Conservation (phyloP, 805 yeast genomes). For the Saturnispora dispora region DNA sequence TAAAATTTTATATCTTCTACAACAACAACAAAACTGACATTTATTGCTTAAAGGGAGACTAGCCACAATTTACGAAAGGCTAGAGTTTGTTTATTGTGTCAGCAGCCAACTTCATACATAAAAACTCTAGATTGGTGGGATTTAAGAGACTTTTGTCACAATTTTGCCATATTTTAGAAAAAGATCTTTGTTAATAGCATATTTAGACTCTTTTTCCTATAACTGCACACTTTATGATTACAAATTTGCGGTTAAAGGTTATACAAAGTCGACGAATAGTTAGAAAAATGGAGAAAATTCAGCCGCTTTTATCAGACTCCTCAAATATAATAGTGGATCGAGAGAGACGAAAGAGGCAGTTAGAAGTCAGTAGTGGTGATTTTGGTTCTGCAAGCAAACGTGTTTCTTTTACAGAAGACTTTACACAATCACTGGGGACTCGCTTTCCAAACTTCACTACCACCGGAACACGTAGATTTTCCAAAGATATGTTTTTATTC, state of each 20-base stretch:
- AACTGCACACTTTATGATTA: not conserved
- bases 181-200: not conserved
- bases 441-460: slow-evolving; percentile 1
- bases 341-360: not conserved
- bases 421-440: slow-evolving; percentile 4
- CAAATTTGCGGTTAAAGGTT: not conserved
- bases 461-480: slow-evolving; percentile 3
- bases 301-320: not conserved
- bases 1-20: not conserved
- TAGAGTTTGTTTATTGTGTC: not conserved
- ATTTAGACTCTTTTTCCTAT: not conserved
- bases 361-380: not conserved
- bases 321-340: not conserved
- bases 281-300: not conserved
- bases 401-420: not conserved
- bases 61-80: not conserved
- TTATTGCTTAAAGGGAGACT: not conserved
- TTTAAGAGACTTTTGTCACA: not conserved
- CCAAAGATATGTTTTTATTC: slow-evolving; percentile 3
- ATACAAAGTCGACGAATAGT: not conserved
- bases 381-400: not conserved
- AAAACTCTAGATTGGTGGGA: no score
- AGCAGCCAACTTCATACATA: not conserved
- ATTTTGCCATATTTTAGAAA: not conserved
- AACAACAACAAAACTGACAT: not conserved